phyloP scores from a whole-genome alignment of 306 rosid species.

The Fragaria vesca region DNA sequence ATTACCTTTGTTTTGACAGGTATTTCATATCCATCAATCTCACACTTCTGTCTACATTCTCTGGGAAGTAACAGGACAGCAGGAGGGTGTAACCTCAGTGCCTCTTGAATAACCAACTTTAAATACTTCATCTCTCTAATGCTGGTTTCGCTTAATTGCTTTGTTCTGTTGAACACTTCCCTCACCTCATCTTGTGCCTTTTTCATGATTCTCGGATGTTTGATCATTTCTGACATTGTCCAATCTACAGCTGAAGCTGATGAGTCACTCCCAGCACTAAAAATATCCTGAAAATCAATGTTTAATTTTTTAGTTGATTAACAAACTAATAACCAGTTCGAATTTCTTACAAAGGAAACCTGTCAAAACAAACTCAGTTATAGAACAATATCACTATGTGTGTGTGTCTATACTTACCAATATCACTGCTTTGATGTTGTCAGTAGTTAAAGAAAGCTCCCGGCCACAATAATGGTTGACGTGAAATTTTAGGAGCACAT shows the following conservation, averaged over 20 bases:
- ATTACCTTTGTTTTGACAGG: constrained; percentile 14
- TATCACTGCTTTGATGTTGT: constrained; percentile 8
- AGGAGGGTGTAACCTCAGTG: constrained; percentile 13
- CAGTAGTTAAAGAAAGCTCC: neutral
- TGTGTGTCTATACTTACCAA: neutral
- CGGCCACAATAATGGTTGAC: neutral
- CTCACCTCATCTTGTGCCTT: constrained; percentile 18
- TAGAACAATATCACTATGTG: too few species aligned
- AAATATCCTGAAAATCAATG: constrained; percentile 12
- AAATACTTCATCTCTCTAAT: constrained; percentile 21
- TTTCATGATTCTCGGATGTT: constrained; percentile 13
- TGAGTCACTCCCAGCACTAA: constrained; percentile 16
- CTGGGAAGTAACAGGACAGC: constrained; percentile 8
- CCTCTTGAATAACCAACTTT: constrained; percentile 14
- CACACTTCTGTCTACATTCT: neutral
- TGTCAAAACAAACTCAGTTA: neutral
- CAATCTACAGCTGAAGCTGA: constrained; percentile 10
- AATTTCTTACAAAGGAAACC: neutral
- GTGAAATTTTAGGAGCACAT: constrained; percentile 19
- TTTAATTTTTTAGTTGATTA: neutral
- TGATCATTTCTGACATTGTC: constrained; percentile 21
- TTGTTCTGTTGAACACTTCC: constrained; percentile 6
- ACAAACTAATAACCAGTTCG: neutral
- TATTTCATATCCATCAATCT: constrained; percentile 18
- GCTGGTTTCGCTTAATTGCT: neutral